Base-by-base conservation (phyloP, 257 asterid species). In the Ballota nigra region DNA sequence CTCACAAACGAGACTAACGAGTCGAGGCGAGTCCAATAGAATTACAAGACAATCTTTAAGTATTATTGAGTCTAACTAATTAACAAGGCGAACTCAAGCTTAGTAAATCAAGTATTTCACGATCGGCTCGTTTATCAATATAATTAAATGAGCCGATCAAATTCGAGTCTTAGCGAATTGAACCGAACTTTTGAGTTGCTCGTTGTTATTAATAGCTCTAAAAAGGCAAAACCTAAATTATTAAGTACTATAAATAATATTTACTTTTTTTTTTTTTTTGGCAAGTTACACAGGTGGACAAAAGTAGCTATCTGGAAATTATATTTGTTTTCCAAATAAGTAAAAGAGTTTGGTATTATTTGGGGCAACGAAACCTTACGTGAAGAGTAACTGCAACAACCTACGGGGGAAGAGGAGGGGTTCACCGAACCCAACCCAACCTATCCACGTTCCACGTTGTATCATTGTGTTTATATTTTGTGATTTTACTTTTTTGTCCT, bases 401-500 rank as follows among this genome's bases (percentile, higher is more conserved):
- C 79, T 71, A 33, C 41, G 76, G 51, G 66, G 10, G 72, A 40
- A 60, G 63, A 71, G 68, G 80, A 71, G 85, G 78, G 75, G 95
- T 85, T 88, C 73, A 88, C 87, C 93, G 66, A 87, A 86, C 85
- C 79, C 89, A 83, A 80, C 79, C 84, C 83, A 87, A 80, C 87
- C 86, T 75, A 76, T 83, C 95, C 88, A 85, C 85, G 79, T 84
- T 43, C 78, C 73, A 82, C 72, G 67, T 79, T 55, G 24, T 57
- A 22, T 38, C 40, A 34, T 34, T 34, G 11, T 56, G 24, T 23
- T 71, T 55, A 38, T 26, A 2, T 19, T 2, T 55, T n/a, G 16
- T 28, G 9, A 29, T 71, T 28, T 79, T 66, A 77, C 85, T 0
- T 20, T 29, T 56, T 1, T 75, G 29, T 2, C 80, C 78, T 38